Conservation (phyloP, 179 eudicot species). For the Vitellaria paradoxa region DNA sequence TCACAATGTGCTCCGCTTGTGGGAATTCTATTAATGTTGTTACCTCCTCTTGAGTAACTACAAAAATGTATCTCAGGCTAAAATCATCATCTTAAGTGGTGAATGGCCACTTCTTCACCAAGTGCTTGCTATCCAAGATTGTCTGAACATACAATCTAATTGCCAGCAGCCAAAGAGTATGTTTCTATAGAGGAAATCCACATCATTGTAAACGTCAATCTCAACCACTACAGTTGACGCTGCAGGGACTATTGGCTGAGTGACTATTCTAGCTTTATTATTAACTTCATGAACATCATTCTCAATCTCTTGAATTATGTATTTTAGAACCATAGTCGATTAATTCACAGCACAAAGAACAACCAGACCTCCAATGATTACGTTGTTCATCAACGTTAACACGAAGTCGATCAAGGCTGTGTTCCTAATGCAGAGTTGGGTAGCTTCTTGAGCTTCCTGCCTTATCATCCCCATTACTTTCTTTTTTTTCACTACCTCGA, state of each 20-base stretch:
- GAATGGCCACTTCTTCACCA: conserved; percentile 76
- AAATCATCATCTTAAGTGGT: conserved; percentile 47
- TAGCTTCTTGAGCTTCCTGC: conserved; percentile 83
- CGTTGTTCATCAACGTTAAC: conserved; percentile 73
- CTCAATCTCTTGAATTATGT: conserved; percentile 45
- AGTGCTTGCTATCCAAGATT: conserved; percentile 61
- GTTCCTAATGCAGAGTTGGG: conserved; percentile 77
- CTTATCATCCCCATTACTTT: conserved; percentile 58
- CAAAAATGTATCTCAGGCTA: conserved; percentile 52
- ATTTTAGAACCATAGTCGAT: conserved; percentile 46
- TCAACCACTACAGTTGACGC: conserved; percentile 14
- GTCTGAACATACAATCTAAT: conserved; percentile 37
- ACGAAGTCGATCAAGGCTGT: conserved; percentile 85
- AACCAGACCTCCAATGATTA: conserved; percentile 51
- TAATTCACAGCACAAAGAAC: conserved; percentile 57
- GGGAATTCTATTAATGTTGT: too few relatives aligned
- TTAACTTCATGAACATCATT: conserved; percentile 14
- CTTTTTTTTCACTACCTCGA: conserved; percentile 60
- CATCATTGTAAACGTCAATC: conserved; percentile 42
- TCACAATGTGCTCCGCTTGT: conserved; percentile 43
- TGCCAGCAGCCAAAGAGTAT: conserved; percentile 35
- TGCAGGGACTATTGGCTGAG: conserved; percentile 6
- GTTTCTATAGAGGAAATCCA: conserved; percentile 39
- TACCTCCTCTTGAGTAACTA: neutral
- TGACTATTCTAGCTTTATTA: conserved; percentile 12